A percentile compares a stretch with the other conserved stretches of the same genome.
phyloP scores from a whole-genome alignment of 148 eudicot species.

The Fagopyrum esculentum region DNA sequence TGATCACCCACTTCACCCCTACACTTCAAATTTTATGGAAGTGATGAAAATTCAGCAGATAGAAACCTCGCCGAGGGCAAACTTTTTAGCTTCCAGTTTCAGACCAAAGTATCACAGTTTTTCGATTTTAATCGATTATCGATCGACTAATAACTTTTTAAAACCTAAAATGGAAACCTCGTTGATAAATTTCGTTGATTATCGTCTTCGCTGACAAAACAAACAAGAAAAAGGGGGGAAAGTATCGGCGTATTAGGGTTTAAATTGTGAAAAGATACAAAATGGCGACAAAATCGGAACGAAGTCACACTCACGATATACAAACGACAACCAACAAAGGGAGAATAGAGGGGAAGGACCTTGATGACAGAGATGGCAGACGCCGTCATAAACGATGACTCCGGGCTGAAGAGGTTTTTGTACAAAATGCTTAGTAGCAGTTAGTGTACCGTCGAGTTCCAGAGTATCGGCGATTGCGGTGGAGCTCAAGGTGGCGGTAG shows the following conservation, averaged over 20 bases:
- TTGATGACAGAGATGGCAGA: constrained; percentile 81
- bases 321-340: not conserved
- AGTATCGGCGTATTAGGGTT: constrained; percentile 6
- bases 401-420: constrained; percentile 59
- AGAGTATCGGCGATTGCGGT: constrained; percentile 21
- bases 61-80: not conserved
- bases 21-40: constrained; percentile 9
- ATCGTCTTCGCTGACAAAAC: not conserved
- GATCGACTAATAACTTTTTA: not conserved
- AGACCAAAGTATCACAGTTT: not conserved
- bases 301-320: not conserved
- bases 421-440: constrained; percentile 15
- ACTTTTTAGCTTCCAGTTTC: not conserved
- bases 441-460: constrained; percentile 6
- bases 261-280: not conserved
- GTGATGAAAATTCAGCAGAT: not conserved
- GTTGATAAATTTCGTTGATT: not conserved
- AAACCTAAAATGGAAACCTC: not conserved
- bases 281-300: not conserved
- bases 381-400: constrained; percentile 83
- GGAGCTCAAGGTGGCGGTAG: constrained; percentile 8
- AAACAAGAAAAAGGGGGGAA: not conserved
- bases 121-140: not conserved
- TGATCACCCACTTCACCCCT: constrained; percentile 90
- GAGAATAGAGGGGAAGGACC: constrained; percentile 29